Percentiles rank a stretch among this genome's conserved stretches.
phyloP scores from a whole-genome alignment of 495 filamentous ascomycete species.

The Patellaria atrata region DNA sequence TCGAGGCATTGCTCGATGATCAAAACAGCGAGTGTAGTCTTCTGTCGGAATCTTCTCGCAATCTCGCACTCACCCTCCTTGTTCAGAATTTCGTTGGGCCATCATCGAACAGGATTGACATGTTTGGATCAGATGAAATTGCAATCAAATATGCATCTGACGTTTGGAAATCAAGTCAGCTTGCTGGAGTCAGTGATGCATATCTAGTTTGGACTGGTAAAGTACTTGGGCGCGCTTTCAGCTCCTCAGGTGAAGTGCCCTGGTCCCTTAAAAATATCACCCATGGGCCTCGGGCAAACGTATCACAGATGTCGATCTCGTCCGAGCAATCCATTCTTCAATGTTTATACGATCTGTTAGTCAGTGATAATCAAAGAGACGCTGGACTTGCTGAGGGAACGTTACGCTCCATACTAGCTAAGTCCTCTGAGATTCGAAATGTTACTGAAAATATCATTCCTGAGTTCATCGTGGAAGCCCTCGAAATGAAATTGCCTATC shows the following conservation, averaged over 20 bases:
- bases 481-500: background rate
- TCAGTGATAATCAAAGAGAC: conserved; percentile 43
- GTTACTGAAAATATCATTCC: conserved; percentile 15
- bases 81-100: conserved; percentile 54
- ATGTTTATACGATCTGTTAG: conserved; percentile 52
- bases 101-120: conserved; percentile 39
- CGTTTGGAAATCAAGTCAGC: conserved; percentile 60
- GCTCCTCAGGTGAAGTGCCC: conserved; percentile 45
- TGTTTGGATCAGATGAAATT: conserved; percentile 45
- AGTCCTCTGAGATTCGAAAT: conserved; percentile 22
- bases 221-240: conserved; percentile 73
- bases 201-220: conserved; percentile 76
- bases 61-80: conserved; percentile 58
- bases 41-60: conserved; percentile 50
- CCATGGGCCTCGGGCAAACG: too few species aligned
- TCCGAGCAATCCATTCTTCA: conserved; percentile 45
- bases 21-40: conserved; percentile 44
- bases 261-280: too few species aligned
- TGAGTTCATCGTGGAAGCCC: conserved; percentile 5
- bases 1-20: conserved; percentile 62
- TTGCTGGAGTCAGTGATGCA: conserved; percentile 41
- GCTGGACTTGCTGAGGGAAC: conserved; percentile 67
- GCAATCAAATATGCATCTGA: conserved; percentile 45
- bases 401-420: conserved; percentile 54
- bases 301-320: too few species aligned